Conservation (phyloP, 139 green algal species). For the Nannochloris sp. region DNA sequence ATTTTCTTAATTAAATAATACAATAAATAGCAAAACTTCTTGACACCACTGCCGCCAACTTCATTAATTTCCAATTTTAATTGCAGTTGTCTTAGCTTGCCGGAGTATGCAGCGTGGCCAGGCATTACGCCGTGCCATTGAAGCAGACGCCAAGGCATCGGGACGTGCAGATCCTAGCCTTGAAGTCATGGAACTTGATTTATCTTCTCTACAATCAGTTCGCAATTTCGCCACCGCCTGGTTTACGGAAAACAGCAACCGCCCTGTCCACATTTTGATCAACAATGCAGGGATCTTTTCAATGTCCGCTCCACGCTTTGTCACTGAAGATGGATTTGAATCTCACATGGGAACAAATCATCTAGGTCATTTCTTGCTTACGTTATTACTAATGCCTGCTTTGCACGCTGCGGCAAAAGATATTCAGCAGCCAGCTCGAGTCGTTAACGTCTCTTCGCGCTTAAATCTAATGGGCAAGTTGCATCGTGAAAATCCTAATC, state of each 20-base stretch:
- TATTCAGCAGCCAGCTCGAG: conserved; percentile 14
- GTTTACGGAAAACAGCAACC: conserved; percentile 11
- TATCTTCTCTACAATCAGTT: conserved; percentile 68
- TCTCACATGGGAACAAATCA: conserved; percentile 76
- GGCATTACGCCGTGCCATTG: conserved; percentile 33
- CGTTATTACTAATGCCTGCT: conserved; percentile 58
- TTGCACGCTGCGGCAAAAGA: conserved; percentile 10
- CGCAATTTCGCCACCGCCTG: conserved; percentile 54
- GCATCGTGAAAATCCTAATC: conserved; percentile 12
- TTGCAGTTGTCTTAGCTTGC: conserved; percentile 70
- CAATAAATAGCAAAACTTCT: too few species aligned
- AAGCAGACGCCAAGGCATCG: conserved; percentile 10
- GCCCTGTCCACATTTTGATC: conserved; percentile 72
- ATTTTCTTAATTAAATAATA: too few species aligned
- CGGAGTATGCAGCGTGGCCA: conserved; percentile 40
- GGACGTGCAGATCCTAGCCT: conserved; percentile 4
- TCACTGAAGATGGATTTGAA: conserved; percentile 66
- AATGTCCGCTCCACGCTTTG: conserved; percentile 26
- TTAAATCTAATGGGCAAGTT: conserved; percentile 34
- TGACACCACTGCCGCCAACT: too few species aligned
- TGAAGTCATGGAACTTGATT: conserved; percentile 65
- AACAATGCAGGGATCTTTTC: conserved; percentile 86
- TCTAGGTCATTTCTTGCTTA: conserved; percentile 74
- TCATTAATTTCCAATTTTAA: background rate
- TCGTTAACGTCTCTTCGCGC: conserved; percentile 62